Base-by-base conservation (phyloP, 495 filamentous ascomycete species). In the Tuber borchii region DNA sequence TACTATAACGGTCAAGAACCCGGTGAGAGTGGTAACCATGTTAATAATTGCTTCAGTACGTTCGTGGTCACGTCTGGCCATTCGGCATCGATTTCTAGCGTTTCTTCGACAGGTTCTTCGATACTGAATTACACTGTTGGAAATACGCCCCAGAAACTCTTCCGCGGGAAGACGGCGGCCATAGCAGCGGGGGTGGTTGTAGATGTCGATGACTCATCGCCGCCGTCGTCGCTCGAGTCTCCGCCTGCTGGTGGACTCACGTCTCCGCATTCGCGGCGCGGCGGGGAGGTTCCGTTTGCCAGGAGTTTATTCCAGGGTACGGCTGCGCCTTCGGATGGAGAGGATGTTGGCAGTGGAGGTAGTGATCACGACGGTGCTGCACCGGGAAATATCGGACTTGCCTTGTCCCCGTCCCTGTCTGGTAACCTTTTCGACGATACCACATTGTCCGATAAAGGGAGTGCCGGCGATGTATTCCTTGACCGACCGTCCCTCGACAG, bases 31-130 rank as follows among this genome's bases (percentile, higher is more conserved):
- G 39, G 34, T 2, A 22, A 12, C 3, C 42, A 3, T 40, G 19
- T 42, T 46, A 19, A 42, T 39, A 65, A 46, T 10, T 69, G 56
- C 16, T 39, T 26, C 17, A 78, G 72, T 14, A 39, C 71, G 20
- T 65, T 46, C n/a, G 26, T 70, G 43, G 48, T 71, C 43, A 61
- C 26, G 7, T 43, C 78, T n/a, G 40, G 78, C 46, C 70, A 79
- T 42, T 45, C 76, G 34, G 76, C 37, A 26, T 79, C 76, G 0
- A 79, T 79, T 17, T 79, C 78, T 31, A 79, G 78, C 17, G 73
- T 79, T 71, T 79, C 76, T 17, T 79, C 78, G 20, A 79, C 76
- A 17, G 51, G 72, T 4, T 79, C 78, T 19, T 79, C 78, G 26
- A 79, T 79, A 44, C 43, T 79, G 40, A 73, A 79, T 31, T 79